These are phyloP conservation scores for Nidula niveotomentosa DNA, from an alignment of 1,284 basidiomycete species.

Conservation along the genomic window DNA sequence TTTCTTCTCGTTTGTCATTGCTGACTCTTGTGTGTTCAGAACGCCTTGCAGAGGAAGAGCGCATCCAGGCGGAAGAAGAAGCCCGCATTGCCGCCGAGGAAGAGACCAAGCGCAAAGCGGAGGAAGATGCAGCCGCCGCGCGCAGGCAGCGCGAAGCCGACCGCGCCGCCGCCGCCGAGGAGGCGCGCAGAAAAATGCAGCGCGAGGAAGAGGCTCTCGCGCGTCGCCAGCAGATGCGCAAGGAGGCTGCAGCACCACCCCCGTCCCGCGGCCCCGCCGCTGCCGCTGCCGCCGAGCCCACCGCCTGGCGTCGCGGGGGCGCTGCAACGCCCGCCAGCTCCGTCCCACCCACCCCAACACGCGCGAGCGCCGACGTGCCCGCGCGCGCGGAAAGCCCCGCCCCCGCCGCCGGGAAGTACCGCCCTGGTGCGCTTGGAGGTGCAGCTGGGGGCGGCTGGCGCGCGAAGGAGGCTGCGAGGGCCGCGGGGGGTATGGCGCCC, in stretches of 20 bases:
- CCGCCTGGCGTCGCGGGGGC: slow-evolving; percentile 34
- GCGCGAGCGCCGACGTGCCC: slow-evolving; percentile 30
- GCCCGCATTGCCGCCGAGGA: slow-evolving; percentile 48
- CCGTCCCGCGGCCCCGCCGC: slow-evolving; percentile 22
- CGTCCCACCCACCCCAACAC: slow-evolving; percentile 28
- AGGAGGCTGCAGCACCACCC: slow-evolving; percentile 25
- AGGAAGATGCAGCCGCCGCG: slow-evolving; percentile 51
- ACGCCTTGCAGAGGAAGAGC: slow-evolving; percentile 53
- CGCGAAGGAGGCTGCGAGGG: slow-evolving; percentile 50
- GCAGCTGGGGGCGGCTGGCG: slow-evolving; percentile 53
- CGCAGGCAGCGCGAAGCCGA: slow-evolving; percentile 70
- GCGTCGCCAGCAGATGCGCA: slow-evolving; percentile 38
- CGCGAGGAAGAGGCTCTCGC: slow-evolving; percentile 82
- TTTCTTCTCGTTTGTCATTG: slow-evolving; percentile 1
- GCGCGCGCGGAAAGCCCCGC: slow-evolving; percentile 48
- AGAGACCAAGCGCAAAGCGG: slow-evolving; percentile 57
- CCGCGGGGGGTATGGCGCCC: slow-evolving; percentile 15
- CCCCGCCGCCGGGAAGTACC: slow-evolving; percentile 37
- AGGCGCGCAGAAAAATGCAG: slow-evolving; percentile 60
- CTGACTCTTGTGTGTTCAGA: slow-evolving; percentile 32
- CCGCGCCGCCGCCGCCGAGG: slow-evolving; percentile 58
- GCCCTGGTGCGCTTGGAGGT: slow-evolving; percentile 39
- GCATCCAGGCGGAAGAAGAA: slow-evolving; percentile 47
- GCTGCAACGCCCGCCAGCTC: slow-evolving; percentile 28
- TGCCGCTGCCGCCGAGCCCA: slow-evolving; percentile 16